These are phyloP conservation scores for Aureobasidium melanogenum DNA, from an alignment of 2,329 filamentous ascomycete genomes.

Conservation along the genomic window DNA sequence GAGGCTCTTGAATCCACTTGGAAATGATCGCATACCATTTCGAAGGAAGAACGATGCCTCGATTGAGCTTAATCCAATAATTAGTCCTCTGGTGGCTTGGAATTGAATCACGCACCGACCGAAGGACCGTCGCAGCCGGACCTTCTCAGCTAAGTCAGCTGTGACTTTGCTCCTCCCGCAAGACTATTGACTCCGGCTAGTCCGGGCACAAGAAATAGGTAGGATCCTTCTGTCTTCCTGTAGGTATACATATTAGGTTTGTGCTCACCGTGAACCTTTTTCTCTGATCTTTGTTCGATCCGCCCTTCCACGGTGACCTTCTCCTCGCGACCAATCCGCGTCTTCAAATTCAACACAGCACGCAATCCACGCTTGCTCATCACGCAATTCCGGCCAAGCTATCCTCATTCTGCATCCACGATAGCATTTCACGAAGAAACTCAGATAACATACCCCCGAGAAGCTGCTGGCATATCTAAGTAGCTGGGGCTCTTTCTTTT, in stretches of 20 bases:
- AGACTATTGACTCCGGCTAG: neutral
- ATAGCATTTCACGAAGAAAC: neutral
- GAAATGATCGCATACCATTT: neutral
- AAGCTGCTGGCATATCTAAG: neutral
- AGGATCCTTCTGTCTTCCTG: neutral
- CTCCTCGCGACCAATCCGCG: neutral
- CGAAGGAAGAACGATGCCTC: neutral
- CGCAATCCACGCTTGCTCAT: constrained; percentile 4
- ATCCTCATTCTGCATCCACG: neutral
- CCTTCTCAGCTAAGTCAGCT: neutral
- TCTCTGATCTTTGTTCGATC: neutral
- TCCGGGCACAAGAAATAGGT: neutral
- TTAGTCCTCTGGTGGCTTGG: neutral
- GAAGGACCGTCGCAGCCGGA: neutral
- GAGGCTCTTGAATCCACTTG: neutral
- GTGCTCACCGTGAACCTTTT: neutral
- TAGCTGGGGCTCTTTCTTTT: neutral
- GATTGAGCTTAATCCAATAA: neutral
- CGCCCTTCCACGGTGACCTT: neutral
- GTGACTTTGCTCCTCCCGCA: neutral
- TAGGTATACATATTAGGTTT: neutral
- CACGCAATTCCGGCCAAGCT: constrained; percentile 5
- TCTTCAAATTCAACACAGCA: neutral
- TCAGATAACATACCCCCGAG: neutral
- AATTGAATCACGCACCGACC: neutral